These are phyloP conservation scores for Mucor saturninus DNA, from an alignment of 371 early-diverging fungal species.

Conservation along the genomic window DNA sequence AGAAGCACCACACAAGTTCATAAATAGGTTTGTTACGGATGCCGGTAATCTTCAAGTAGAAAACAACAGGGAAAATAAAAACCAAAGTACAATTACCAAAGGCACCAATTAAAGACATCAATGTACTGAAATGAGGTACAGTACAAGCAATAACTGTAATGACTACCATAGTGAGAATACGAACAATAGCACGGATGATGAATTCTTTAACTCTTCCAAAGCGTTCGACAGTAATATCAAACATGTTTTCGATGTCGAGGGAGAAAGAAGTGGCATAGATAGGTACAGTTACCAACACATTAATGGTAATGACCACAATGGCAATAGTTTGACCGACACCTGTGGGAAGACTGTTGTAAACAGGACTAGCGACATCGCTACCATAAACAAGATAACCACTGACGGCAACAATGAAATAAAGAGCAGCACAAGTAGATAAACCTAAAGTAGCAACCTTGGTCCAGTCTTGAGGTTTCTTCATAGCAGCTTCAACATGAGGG, in stretches of 20 bases:
- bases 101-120: slow-evolving; percentile 86
- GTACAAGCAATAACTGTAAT: slow-evolving; percentile 66
- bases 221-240: slow-evolving; percentile 59
- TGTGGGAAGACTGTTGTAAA: slow-evolving; percentile 71
- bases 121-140: slow-evolving; percentile 80
- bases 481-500: slow-evolving; percentile 83
- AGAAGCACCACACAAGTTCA: slow-evolving; percentile 62
- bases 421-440: slow-evolving; percentile 67
- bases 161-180: slow-evolving; percentile 54
- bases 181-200: slow-evolving; percentile 58
- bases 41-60: slow-evolving; percentile 78
- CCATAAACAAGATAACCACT: slow-evolving; percentile 92
- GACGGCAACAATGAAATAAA: slow-evolving; percentile 80
- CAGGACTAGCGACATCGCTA: slow-evolving; percentile 67
- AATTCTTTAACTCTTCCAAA: slow-evolving; percentile 58
- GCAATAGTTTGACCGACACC: slow-evolving; percentile 69
- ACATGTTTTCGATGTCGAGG: slow-evolving; percentile 70
- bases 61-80: slow-evolving; percentile 84
- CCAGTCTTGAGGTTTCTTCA: slow-evolving; percentile 82
- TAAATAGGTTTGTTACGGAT: slow-evolving; percentile 57
- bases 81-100: slow-evolving; percentile 78
- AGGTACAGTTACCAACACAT: slow-evolving; percentile 85
- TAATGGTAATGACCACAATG: slow-evolving; percentile 78
- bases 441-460: slow-evolving; percentile 71
- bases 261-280: slow-evolving; percentile 82